Evolutionary conservation across 192 early-diverging fungal genomes (phyloP), one percentile per base, ranked within the genome.

Genomic region (Obelidium mucronatum): DNA sequence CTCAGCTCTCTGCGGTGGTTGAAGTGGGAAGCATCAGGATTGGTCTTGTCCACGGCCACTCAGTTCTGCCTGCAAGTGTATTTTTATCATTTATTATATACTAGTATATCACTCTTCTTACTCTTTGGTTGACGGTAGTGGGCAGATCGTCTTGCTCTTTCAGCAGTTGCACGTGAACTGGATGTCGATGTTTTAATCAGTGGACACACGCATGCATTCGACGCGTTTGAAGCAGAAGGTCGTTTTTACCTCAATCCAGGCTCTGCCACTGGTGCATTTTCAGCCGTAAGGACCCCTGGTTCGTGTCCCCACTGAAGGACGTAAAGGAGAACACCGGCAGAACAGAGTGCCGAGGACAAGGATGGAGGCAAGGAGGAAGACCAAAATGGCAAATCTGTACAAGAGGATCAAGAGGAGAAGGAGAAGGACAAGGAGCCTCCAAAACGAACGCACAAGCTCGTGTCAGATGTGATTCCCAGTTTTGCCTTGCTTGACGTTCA

Each of bases 401-500:
- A 40, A 40, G 61, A 65, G 42, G 37, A 59, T 19, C 34, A 30
- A 8, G 30, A 74, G 0, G 62, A 40, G n/a, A 51, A 61, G 8
- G 62, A 64, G 39, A 44, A 65, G 60, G 22, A 40, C 1, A 40
- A n/a, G 13, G 55, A 64, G 22, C 15, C 34, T 31, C 33, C 58
- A 19, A 13, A n/a, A 13, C 52, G 52, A 59, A 79, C 37, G 48
- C 64, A 36, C 37, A 52, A 54, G 78, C 73, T 55, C 19, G 61
- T 77, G 35, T 58, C 55, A 61, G 90, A 92, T 2, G 80, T 89
- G 54, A 86, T 90, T 30, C 96, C 97, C 55, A 95, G 94, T 52
- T 99, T 99, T 87, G 96, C 97, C 39, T 77, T 99, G 74, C 94
- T 99, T 93, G 96, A 99, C 83, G 79, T 98, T 69, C 92, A 94